Evolutionary conservation across 208 protist species (phyloP).

Genomic region (Trichomonas vaginalis): DNA sequence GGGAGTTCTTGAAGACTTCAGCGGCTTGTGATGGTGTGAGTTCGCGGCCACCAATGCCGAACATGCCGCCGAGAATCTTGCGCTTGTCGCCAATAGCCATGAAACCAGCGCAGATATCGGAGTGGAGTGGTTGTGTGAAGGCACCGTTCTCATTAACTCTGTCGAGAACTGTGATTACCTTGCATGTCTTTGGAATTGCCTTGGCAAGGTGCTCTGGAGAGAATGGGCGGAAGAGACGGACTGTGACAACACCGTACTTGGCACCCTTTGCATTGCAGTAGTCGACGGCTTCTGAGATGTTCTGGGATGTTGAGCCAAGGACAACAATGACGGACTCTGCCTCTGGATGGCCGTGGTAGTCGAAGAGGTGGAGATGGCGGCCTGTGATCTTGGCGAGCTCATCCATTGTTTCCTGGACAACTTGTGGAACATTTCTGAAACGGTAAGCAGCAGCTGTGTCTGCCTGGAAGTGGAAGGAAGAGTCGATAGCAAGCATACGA

Average conservation of each 20-base stretch:
- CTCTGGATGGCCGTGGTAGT: conserved; percentile 45
- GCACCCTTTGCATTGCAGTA: conserved; percentile 23
- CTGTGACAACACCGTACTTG: conserved; percentile 50
- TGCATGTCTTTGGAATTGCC: conserved; percentile 40
- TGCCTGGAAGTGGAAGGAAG: conserved; percentile 46
- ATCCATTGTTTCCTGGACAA: conserved; percentile 45
- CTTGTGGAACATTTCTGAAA: conserved; percentile 30
- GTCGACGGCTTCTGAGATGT: not conserved
- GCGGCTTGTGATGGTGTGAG: conserved; percentile 43
- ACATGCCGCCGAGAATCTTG: conserved; percentile 44
- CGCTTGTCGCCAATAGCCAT: not conserved
- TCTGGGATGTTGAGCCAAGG: conserved; percentile 37
- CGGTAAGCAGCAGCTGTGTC: conserved; percentile 37
- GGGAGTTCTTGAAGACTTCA: conserved; percentile 46
- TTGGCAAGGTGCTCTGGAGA: conserved; percentile 33
- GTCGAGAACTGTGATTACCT: conserved; percentile 47
- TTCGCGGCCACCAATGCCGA: conserved; percentile 50
- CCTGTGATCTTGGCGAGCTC: conserved; percentile 41
- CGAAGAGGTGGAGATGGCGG: conserved; percentile 42
- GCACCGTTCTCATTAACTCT: conserved; percentile 32
- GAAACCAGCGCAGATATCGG: conserved; percentile 42
- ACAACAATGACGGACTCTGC: conserved; percentile 44
- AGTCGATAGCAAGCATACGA: conserved; percentile 34
- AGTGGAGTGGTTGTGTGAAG: conserved; percentile 47
- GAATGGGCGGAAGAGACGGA: conserved; percentile 50